These are phyloP conservation scores for Candida wancherniae DNA, from an alignment of 805 yeast species.

Conservation along the genomic window DNA sequence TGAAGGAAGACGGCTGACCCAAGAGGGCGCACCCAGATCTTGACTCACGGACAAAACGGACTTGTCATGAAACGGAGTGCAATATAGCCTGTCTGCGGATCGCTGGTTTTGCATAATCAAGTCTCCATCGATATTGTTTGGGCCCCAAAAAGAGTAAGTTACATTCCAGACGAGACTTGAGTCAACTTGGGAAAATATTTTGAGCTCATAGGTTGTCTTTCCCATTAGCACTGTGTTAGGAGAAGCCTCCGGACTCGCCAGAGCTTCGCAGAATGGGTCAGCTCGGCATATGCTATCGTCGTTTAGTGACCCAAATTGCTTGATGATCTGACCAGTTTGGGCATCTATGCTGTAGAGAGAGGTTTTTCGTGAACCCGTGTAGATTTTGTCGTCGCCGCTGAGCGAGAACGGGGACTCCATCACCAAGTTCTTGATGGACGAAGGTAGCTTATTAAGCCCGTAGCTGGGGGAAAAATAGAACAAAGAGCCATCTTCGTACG, in stretches of 20 bases:
- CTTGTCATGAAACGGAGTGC: conserved; percentile 80
- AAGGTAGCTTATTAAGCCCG: conserved; percentile 80
- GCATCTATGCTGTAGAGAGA: conserved; percentile 72
- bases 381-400: conserved; percentile 69
- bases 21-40: conserved; percentile 63
- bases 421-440: conserved; percentile 72
- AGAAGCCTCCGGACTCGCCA: conserved; percentile 26
- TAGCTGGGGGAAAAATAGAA: conserved; percentile 70
- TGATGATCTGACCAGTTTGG: conserved; percentile 65
- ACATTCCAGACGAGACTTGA: conserved; percentile 70
- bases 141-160: conserved; percentile 86
- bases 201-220: conserved; percentile 63
- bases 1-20: conserved; percentile 73
- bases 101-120: conserved; percentile 42
- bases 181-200: conserved; percentile 70
- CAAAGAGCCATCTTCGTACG: conserved; percentile 76
- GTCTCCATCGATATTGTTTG: conserved; percentile 73
- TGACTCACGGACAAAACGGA: conserved; percentile 73
- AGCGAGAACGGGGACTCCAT: conserved; percentile 81
- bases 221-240: conserved; percentile 54
- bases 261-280: conserved; percentile 16
- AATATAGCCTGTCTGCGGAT: conserved; percentile 68
- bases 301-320: conserved; percentile 63
- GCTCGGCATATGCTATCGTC: too few species aligned
- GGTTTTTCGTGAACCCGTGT: conserved; percentile 79